Evolutionary conservation across 257 asterid genomes (phyloP), one percentile per base, ranked within the genome.

Genomic region (Verbena officinalis): DNA sequence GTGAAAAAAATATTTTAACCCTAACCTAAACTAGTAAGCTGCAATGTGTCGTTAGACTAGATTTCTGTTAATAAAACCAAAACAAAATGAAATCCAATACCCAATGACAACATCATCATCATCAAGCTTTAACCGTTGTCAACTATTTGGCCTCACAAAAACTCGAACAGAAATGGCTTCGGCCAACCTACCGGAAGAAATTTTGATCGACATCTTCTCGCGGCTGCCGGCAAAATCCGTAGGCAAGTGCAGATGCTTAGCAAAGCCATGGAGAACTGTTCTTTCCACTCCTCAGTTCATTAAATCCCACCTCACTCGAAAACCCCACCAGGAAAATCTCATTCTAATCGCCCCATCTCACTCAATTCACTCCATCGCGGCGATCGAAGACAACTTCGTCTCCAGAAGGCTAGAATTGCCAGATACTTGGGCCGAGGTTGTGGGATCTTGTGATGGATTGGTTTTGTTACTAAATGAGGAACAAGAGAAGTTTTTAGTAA

Each of bases 391-490:
- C 48, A 30, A 49, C 57, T 40, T 56, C 31, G 39, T 46, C 38
- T 52, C 55, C 2, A 24, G 53, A 30, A 39, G 43, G 56, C 73
- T 70, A 40, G 73, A 56, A 10, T 52, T 42, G 15, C 56, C 55
- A 1, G 14, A 22, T 10, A 13, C 22, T 19, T 72, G 60, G 74
- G 6, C 9, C 0, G 43, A 7, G 16, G 16, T 78, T 3, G 65
- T 52, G 4, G 84, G 80, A 17, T 70, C 84, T 3, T 72, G 79
- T 27, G 53, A 75, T 39, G 80, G 84, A 2, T 67, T 76, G 55
- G 68, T 69, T 49, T 51, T 82, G 15, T 33, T 76, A 8, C 10
- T 40, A 5, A 20, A 49, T 30, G 58, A 53, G 5, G 73, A 61
- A 3, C n/a, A 43, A 1, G 51, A 16, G 27, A 65, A 33, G 73